phyloP scores from a whole-genome alignment of 768 basidiomycete species.

The Hericium alpestre region DNA sequence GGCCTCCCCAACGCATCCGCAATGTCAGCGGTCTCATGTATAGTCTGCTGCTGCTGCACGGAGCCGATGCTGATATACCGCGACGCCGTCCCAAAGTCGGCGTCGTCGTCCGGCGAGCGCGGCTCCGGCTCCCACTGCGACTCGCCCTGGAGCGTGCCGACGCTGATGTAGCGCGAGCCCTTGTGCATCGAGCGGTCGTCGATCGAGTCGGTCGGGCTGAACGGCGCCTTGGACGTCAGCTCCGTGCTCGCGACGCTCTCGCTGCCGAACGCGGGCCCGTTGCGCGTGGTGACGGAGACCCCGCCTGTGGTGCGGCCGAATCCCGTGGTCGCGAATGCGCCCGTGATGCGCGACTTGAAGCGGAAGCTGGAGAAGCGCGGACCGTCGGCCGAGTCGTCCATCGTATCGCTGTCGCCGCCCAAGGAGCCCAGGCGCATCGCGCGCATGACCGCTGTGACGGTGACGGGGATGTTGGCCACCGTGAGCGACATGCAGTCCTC shows the following conservation, averaged over 20 bases:
- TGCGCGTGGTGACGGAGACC: neutral
- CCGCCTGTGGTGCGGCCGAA: neutral
- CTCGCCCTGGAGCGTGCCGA: neutral
- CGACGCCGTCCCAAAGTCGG: neutral
- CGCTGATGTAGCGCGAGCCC: neutral
- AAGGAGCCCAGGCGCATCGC: neutral
- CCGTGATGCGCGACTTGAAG: slow-evolving; percentile 10
- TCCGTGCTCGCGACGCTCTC: neutral
- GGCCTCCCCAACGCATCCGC: neutral
- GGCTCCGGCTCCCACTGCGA: neutral
- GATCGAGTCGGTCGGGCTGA: neutral
- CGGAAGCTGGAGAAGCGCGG: slow-evolving; percentile 14
- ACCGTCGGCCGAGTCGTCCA: slow-evolving; percentile 7
- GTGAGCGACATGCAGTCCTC: slow-evolving; percentile 16
- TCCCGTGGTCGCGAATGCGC: neutral
- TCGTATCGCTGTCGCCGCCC: neutral
- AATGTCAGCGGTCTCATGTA: neutral
- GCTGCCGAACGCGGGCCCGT: neutral
- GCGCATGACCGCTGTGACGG: slow-evolving; percentile 9
- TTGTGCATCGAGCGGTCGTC: neutral
- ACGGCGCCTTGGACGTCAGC: neutral
- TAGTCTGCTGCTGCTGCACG: neutral
- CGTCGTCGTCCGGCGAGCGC: neutral
- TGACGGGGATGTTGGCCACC: slow-evolving; percentile 8
- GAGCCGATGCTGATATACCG: slow-evolving; percentile 2